Base-by-base conservation (phyloP, 306 rosid species). In the Astragalus membranaceus region DNA sequence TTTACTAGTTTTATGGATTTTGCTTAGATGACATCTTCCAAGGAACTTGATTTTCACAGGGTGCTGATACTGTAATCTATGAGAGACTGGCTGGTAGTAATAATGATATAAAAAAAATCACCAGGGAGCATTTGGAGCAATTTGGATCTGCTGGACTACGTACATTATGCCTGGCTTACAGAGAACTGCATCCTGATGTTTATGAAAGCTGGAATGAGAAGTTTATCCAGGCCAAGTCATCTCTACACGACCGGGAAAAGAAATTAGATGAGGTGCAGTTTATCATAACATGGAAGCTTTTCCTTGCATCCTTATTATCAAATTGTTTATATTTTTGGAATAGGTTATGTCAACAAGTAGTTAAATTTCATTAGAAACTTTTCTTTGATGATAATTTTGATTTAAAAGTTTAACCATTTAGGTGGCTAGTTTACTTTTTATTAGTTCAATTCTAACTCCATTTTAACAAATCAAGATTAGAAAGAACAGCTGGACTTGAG, bases 201-300 rank as follows among this genome's bases (percentile, higher is more conserved):
- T 94, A 90, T 76, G 98, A 94, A 84, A 88, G 86, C 77, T 90
- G 98, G 97, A 94, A 94, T 62, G 98, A 90, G 81, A 88, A 86
- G 82, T 94, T 85, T 72, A 83, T 94, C 78, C 95, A 88, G 80
- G 98, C 97, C 58, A 94, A 94, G 82, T 94, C 98, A 70, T 78
- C 95, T 75, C 79, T 94, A 44, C 88, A 81, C 74, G 96, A 94
- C 61, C 98, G 98, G 68, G 98, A 94, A 79, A 90, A 87, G 89
- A 94, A 94, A 82, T 85, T 90, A 85, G 97, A 94, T 14, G 97
- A 90, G 98, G 98, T 91, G 81, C 69, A 35, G 70, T 77, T 54
- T 62, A 61, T 73, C 55, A 6, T 46, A 36, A 33, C 32, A 5
- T 51, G 17, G 54, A 44, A 30, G 76, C 75, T 30, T 65, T 42